Base-by-base conservation (phyloP, 2,329 filamentous ascomycete species). In the Magnaporthales sp. region DNA sequence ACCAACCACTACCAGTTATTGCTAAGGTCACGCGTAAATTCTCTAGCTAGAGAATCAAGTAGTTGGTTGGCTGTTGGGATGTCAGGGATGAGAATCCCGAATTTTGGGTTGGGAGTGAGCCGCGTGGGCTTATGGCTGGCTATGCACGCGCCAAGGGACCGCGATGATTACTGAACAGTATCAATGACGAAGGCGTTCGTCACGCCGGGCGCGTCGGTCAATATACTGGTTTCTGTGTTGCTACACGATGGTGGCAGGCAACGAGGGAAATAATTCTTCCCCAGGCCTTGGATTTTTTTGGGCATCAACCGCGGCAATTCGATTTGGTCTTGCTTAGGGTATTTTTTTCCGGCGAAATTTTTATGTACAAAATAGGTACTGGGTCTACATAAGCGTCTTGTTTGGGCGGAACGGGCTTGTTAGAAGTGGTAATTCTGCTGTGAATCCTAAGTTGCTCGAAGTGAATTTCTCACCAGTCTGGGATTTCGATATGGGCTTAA, bases 1-100 rank as follows among this genome's bases (percentile, higher is more conserved):
- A 38, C 6, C 10, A 11, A 19, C 26, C 9, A 24, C 24, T 3
- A 19, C 1, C 62, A 72, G 70, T 72, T 66, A 72, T 72, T 51
- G 70, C 70, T 64, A 72, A 72, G 68, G 62, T 72, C 61, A 71
- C 71, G n/a, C 70, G 70, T 64, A 69, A 68, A 67, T 72, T 72
- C 70, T 72, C 71, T 19, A 72, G 70, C 71, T 72, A 71, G 19
- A 76, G 56, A 67, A 38, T 51, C 13, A 51, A 51, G 15, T 51
- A 51, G n/a, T 51, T n/a, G 10, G 19, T 51, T 51, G 38, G 38
- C n/a, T n/a, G 38, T 51, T 51, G 19, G 3, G 38, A 19, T 5
- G 38, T 5, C 38, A 19, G 38, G n/a, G 38, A n/a, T 51, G 9
- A 51, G 38, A 51, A n/a, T 7, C 19, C 15, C 38, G n/a, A 51